Evolutionary conservation across 176 grass and related monocot genomes (phyloP).

Genomic region (Triticum turgidum): DNA sequence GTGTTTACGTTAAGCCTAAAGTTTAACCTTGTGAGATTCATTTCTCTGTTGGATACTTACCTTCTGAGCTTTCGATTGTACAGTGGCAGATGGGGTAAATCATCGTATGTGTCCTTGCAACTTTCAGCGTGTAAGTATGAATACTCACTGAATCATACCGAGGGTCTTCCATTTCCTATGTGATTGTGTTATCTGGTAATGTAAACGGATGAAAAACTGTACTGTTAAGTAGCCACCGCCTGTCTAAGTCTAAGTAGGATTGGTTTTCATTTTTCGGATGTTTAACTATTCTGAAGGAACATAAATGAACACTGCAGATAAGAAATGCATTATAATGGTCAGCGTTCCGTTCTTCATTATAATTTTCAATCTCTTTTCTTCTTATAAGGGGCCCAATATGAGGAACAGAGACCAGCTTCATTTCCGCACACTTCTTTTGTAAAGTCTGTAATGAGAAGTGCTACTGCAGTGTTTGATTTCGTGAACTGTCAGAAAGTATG

Average conservation of each 20-base stretch:
- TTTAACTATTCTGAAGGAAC: background rate
- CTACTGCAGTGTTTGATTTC: background rate
- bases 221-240: background rate
- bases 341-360: background rate
- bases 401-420: background rate
- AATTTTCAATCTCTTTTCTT: background rate
- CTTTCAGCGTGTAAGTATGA: conserved; percentile 33
- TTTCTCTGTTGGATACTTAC: conserved; percentile 19
- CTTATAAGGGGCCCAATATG: background rate
- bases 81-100: conserved; percentile 90
- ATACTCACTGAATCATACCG: background rate
- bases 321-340: background rate
- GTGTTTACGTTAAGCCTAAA: background rate
- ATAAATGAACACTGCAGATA: background rate
- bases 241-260: background rate
- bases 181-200: background rate
- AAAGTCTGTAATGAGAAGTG: background rate
- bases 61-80: conserved; percentile 31
- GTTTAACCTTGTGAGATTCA: background rate
- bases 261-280: background rate
- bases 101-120: conserved; percentile 1
- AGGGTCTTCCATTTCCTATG: background rate
- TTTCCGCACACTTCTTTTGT: background rate
- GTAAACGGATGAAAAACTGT: background rate
- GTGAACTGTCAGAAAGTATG: background rate